Evolutionary conservation across 2,329 filamentous ascomycete genomes (phyloP), one percentile per base, ranked within the genome.

Genomic region (Trichoderma endophyticum): DNA sequence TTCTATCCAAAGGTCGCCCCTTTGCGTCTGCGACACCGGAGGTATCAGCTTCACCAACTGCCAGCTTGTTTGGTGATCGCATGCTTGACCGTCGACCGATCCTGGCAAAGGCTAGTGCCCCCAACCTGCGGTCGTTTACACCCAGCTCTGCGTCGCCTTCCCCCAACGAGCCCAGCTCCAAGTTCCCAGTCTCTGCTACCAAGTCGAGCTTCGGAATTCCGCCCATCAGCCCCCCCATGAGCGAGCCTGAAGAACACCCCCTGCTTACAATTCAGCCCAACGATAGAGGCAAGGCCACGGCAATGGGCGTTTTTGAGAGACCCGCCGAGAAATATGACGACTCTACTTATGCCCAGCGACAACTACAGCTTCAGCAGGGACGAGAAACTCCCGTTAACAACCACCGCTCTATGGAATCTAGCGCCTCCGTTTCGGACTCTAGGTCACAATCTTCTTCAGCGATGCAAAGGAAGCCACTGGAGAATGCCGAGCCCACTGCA

Each of bases 221-320:
- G 4, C 83, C 83, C 56, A 75, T 84, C n/a, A 85, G 83, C 74
- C 83, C 83, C 4, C 89, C 93, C 0, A 86, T 90, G 28, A 94
- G 91, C 77, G 93, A 96, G 74, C 85, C 86, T 1, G 92, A 91
- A 32, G 92, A 95, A n/a, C 83, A 86, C 18, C 82, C 87, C 1
- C 80, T 87, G 1, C 85, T 97, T 15, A 81, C 91, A 9, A 87
- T 96, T 14, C 89, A 93, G 73, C 91, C 92, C 0, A 90, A 90
- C 74, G 95, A 97, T 76, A 85, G 89, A 61, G 93, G 92, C 66
- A 97, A 96, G 79, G 92, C 93, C 6, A 97, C 93, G 0, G 92
- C 93, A 1, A 82, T 86, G 77, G 85, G 85, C 24, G 82, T 87
- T 28, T 86, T 88, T 73, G 92, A 92, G 75, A 94, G 94, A 78